These are phyloP conservation scores for Aspergillus sp. DNA, from an alignment of 2,329 filamentous ascomycete genomes.

Conservation along the genomic window DNA sequence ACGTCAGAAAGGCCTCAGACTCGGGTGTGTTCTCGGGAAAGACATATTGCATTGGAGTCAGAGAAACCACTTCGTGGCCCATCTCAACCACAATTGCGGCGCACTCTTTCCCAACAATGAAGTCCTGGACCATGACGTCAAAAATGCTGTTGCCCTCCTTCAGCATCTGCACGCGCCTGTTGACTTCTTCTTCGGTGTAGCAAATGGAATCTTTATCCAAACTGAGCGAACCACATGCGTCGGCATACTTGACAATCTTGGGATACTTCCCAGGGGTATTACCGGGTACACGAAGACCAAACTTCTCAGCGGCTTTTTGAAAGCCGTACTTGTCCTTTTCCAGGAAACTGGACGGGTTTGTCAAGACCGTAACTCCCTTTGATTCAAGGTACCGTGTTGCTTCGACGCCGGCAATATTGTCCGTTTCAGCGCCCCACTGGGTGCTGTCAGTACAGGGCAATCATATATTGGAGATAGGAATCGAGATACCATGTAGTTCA, in stretches of 20 bases:
- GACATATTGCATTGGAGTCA: constrained; percentile 2
- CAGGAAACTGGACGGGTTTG: neutral
- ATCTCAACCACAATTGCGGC: constrained; percentile 3
- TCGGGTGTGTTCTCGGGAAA: constrained; percentile 1
- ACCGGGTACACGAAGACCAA: neutral
- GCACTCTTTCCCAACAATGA: constrained; percentile 1
- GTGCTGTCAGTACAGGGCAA: too few species aligned
- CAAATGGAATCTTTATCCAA: constrained; percentile 1
- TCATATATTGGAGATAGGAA: too few species aligned
- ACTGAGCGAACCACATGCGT: neutral
- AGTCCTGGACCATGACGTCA: constrained; percentile 2
- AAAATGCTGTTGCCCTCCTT: neutral
- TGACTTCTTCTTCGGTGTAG: neutral
- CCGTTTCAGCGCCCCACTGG: constrained; percentile 1
- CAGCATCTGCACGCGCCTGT: neutral
- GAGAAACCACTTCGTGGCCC: constrained; percentile 1
- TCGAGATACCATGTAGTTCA: constrained; percentile 4
- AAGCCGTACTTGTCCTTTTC: neutral
- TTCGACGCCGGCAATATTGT: constrained; percentile 1
- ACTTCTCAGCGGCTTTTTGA: neutral
- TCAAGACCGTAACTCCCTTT: constrained; percentile 3
- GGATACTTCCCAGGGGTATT: constrained; percentile 2
- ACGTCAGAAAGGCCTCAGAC: constrained; percentile 1
- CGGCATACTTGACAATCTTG: constrained; percentile 3
- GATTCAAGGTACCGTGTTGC: constrained; percentile 5